Evolutionary conservation across 768 basidiomycete genomes (phyloP).

Genomic region (Russula earlei): DNA sequence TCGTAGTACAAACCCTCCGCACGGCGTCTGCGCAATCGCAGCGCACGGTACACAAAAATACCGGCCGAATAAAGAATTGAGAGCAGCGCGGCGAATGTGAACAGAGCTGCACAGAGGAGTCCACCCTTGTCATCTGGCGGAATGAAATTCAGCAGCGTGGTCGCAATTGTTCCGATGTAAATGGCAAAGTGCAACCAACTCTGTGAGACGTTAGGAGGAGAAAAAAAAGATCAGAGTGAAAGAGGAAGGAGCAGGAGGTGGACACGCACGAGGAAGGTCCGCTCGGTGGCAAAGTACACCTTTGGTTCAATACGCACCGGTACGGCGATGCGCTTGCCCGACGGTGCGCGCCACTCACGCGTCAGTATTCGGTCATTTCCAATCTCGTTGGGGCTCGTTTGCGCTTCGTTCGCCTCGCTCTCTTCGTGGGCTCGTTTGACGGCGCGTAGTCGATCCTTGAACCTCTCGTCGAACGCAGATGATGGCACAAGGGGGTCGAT

Average conservation of each 20-base stretch:
- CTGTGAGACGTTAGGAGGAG: constrained; percentile 34
- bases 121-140: constrained; percentile 63
- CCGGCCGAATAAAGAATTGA: constrained; percentile 80
- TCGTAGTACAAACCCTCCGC: constrained; percentile 86
- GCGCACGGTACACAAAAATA: constrained; percentile 71
- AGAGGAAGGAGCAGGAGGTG: neutral
- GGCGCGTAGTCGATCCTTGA: constrained; percentile 54
- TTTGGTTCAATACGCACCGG: constrained; percentile 98
- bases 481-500: constrained; percentile 86
- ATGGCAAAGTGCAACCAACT: constrained; percentile 88
- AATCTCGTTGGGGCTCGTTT: constrained; percentile 12
- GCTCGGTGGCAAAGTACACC: constrained; percentile 92
- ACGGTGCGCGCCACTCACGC: constrained; percentile 66
- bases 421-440: constrained; percentile 35
- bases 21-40: constrained; percentile 54
- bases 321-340: constrained; percentile 83
- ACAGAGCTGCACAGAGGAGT: constrained; percentile 77
- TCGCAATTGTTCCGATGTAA: constrained; percentile 82
- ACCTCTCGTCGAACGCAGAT: constrained; percentile 72
- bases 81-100: constrained; percentile 83
- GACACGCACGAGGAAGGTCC: constrained; percentile 81
- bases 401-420: constrained; percentile 25
- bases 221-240: neutral
- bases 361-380: constrained; percentile 48
- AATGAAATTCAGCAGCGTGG: constrained; percentile 81